These are phyloP conservation scores for Sporisorium graminicola DNA, from an alignment of 1,284 basidiomycete genomes.

Conservation along the genomic window DNA sequence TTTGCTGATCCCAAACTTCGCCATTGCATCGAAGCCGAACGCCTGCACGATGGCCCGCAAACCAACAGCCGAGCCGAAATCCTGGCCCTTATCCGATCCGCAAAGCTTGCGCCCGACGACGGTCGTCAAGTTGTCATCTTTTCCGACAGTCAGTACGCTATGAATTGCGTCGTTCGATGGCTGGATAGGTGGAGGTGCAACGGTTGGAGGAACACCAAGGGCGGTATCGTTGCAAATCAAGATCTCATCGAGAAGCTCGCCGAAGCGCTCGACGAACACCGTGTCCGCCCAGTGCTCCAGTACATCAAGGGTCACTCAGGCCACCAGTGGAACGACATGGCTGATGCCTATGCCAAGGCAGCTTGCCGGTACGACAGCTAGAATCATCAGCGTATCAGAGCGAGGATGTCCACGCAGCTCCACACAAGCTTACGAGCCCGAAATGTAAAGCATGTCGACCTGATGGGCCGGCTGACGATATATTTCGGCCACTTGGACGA, in stretches of 20 bases:
- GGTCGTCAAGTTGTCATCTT: conserved; percentile 75
- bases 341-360: conserved; percentile 72
- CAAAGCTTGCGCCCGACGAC: conserved; percentile 76
- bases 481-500: no score
- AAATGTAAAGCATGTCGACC: no score
- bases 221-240: conserved; percentile 77
- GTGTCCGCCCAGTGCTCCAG: conserved; percentile 71
- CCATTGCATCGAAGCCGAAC: conserved; percentile 78
- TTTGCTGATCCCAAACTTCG: conserved; percentile 35
- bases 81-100: conserved; percentile 80
- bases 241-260: conserved; percentile 76
- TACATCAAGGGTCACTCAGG: conserved; percentile 81
- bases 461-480: no score
- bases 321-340: conserved; percentile 80
- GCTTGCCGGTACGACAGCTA: background rate
- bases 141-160: conserved; percentile 71
- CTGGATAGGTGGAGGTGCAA: conserved; percentile 75
- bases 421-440: no score
- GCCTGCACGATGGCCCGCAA: conserved; percentile 80
- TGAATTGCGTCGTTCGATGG: conserved; percentile 76
- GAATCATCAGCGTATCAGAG: background rate
- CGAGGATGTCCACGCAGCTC: no score
- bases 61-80: conserved; percentile 91
- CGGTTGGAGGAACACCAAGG: conserved; percentile 73
- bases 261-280: conserved; percentile 19